A percentile compares a stretch with the other conserved stretches of the same genome.
Conservation (phyloP, 768 basidiomycete species). For the Obba rivulosa region DNA sequence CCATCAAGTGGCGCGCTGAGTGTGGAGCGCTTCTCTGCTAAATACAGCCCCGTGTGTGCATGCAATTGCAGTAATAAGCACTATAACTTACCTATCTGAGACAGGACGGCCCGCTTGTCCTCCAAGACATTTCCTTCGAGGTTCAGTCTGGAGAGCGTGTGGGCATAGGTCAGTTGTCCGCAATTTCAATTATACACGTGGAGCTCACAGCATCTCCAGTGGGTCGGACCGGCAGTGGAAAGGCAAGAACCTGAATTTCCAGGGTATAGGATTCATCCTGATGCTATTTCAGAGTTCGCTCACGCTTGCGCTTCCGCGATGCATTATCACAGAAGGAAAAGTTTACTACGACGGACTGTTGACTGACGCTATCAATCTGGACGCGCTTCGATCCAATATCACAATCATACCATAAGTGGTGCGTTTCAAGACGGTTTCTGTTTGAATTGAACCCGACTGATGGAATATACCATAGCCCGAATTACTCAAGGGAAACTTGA, state of each 20-base stretch:
- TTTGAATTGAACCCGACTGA: conserved; percentile 5
- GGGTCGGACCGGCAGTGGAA: conserved; percentile 56
- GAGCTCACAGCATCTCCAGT: conserved; percentile 24
- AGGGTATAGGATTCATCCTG: not conserved
- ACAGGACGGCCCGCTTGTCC: conserved; percentile 47
- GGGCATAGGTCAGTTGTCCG: conserved; percentile 38
- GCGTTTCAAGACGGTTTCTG: conserved; percentile 20
- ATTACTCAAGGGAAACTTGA: conserved; percentile 49
- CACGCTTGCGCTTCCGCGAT: conserved; percentile 48
- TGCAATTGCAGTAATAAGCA: not conserved
- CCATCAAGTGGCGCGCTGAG: conserved; percentile 45
- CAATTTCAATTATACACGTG: conserved; percentile 1
- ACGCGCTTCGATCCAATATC: conserved; percentile 45
- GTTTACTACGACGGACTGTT: conserved; percentile 47
- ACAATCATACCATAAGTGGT: conserved; percentile 59
- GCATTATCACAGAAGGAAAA: conserved; percentile 48
- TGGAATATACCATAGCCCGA: conserved; percentile 31
- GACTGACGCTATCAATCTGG: conserved; percentile 43
- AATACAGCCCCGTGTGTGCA: conserved; percentile 30
- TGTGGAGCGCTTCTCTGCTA: conserved; percentile 44
- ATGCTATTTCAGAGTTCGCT: conserved; percentile 35
- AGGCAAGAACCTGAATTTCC: conserved; percentile 20
- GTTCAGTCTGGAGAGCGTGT: conserved; percentile 54
- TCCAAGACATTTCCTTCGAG: conserved; percentile 45
- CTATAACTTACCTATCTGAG: not conserved